phyloP scores from a whole-genome alignment of 495 filamentous ascomycete species.

The Rhypophila decipiens region DNA sequence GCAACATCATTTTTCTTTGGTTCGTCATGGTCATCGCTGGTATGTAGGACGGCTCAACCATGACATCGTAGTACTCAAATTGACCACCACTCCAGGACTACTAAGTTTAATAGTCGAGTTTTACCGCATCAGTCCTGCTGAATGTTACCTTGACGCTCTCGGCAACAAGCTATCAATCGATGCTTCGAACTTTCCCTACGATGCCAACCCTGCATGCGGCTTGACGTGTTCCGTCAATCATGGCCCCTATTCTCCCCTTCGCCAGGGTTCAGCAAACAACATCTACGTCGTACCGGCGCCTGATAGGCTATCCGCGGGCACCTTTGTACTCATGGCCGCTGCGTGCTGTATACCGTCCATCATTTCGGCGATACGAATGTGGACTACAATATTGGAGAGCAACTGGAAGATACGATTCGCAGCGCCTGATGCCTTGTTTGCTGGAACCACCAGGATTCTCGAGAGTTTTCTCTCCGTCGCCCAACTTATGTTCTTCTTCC shows the following conservation, averaged over 20 bases:
- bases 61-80: background rate
- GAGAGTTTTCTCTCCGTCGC: conserved; percentile 38
- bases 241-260: conserved; percentile 44
- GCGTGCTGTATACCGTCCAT: conserved; percentile 55
- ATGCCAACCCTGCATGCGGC: conserved; percentile 24
- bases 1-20: conserved; percentile 57
- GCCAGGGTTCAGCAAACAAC: conserved; percentile 42
- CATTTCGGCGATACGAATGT: conserved; percentile 49
- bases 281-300: conserved; percentile 53
- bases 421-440: conserved; percentile 32
- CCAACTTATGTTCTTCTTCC: conserved; percentile 46
- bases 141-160: conserved; percentile 32
- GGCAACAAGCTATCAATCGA: background rate
- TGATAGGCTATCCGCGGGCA: conserved; percentile 41
- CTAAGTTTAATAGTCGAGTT: conserved; percentile 54
- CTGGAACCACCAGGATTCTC: conserved; percentile 47
- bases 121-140: conserved; percentile 36
- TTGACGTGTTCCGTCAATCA: conserved; percentile 33
- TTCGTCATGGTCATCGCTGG: conserved; percentile 49
- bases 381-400: conserved; percentile 53
- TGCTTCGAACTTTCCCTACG: conserved; percentile 31
- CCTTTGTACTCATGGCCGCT: conserved; percentile 49
- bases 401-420: conserved; percentile 43
- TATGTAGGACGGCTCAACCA: conserved; percentile 13
- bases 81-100: conserved; percentile 31